Evolutionary conservation across 768 basidiomycete species (phyloP).

Genomic region (Tubosaeta brunneosetosa): DNA sequence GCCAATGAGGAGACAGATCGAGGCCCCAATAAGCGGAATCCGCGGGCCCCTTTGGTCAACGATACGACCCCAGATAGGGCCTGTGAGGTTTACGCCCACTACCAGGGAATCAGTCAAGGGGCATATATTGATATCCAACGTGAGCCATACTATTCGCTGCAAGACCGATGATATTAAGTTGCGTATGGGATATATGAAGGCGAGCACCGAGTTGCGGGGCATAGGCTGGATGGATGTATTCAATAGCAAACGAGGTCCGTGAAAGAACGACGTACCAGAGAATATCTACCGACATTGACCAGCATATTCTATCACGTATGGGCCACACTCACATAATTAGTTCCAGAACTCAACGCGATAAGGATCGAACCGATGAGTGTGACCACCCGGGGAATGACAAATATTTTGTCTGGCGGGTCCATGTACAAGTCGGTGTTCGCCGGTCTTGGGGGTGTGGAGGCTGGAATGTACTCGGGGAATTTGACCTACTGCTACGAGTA

Average conservation of each 20-base stretch:
- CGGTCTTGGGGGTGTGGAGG: background rate
- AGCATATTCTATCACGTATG: background rate
- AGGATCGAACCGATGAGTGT: constrained; percentile 54
- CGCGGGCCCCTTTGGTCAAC: constrained; percentile 73
- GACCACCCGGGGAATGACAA: constrained; percentile 40
- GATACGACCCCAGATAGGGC: constrained; percentile 75
- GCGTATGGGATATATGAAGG: constrained; percentile 71
- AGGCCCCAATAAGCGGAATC: constrained; percentile 56
- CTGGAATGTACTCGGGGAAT: no score
- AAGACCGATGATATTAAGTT: constrained; percentile 76
- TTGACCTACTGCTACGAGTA: background rate
- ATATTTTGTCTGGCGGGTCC: constrained; percentile 22
- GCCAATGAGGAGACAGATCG: constrained; percentile 58
- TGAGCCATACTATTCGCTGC: constrained; percentile 62
- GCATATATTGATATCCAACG: background rate
- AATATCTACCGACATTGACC: constrained; percentile 18
- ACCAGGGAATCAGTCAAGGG: background rate
- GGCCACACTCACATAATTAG: constrained; percentile 60
- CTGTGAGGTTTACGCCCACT: constrained; percentile 76
- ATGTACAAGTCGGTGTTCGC: constrained; percentile 9
- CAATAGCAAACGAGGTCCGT: background rate
- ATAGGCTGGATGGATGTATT: constrained; percentile 54
- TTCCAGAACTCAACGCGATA: constrained; percentile 61
- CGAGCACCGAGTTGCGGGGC: constrained; percentile 81
- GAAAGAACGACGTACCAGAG: constrained; percentile 20